Conservation (phyloP, 768 basidiomycete genomes). For the Lactifluus echinatus region DNA sequence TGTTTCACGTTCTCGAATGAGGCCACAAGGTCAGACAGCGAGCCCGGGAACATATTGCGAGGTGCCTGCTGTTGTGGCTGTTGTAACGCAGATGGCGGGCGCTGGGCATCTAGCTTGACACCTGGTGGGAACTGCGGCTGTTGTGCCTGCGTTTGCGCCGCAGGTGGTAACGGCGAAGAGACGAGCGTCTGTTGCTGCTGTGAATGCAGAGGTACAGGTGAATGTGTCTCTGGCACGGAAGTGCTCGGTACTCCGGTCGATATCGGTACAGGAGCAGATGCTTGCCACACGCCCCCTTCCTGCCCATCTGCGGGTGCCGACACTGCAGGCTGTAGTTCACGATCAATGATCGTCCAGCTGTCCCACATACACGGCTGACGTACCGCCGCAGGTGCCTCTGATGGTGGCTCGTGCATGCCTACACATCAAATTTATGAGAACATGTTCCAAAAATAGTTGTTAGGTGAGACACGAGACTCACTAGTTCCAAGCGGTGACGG, state of each 20-base stretch:
- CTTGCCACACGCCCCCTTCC: conserved; percentile 9
- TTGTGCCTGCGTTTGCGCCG: conserved; percentile 1
- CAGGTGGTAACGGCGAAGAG: conserved; percentile 9
- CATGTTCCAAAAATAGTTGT: not conserved
- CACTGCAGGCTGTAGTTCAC: not conserved
- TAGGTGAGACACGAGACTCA: not conserved
- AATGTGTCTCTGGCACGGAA: conserved; percentile 27
- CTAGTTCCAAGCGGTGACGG: conserved; percentile 43
- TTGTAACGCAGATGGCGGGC: conserved; percentile 19
- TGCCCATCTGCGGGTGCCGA: conserved; percentile 8
- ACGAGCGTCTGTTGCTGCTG: conserved; percentile 26
- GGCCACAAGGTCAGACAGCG: conserved; percentile 83
- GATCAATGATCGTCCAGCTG: not conserved
- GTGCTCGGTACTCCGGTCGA: conserved; percentile 4
- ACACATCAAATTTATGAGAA: not conserved
- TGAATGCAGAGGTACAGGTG: conserved; percentile 43
- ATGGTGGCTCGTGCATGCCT: conserved; percentile 10
- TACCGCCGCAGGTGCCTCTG: conserved; percentile 7
- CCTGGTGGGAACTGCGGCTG: conserved; percentile 21
- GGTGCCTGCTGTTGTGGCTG: conserved; percentile 27
- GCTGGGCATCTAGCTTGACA: conserved; percentile 16
- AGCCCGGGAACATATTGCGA: conserved; percentile 59
- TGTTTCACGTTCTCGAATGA: conserved; percentile 96
- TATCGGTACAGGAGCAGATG: conserved; percentile 3
- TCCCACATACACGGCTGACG: not conserved